Evolutionary conservation across 306 rosid genomes (phyloP), one percentile per base, ranked within the genome.

Genomic region (Psophocarpus tetragonolobus): DNA sequence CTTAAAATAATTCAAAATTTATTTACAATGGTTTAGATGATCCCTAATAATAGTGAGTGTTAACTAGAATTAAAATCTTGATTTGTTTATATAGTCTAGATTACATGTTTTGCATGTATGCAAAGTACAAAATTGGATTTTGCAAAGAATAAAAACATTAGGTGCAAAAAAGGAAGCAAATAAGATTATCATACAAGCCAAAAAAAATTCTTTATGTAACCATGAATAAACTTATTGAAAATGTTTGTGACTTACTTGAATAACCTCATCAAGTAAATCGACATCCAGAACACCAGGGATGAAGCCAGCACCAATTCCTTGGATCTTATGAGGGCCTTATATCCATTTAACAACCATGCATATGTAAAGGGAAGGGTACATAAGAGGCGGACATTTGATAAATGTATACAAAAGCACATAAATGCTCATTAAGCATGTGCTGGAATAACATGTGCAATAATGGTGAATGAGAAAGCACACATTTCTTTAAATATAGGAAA

Each of bases 281-380:
- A 90, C 82, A 6, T 92, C 98, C 87, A 94, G 83, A 78, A 94
- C 92, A 85, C 92, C 97, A 74, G 98, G 98, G 82, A 94, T 88
- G 89, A 94, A 92, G 79, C 98, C 98, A 61, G 98, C 98, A 39
- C 97, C 98, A 80, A 94, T 87, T 83, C 98, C 98, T 89, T 94
- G 97, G 88, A 94, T 94, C 88, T 94, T 94, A 85, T 94, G 97
- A 12, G 98, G 97, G 26, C 98, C 98, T 94, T 83, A 32, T 79
- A 44, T 50, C 75, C 77, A 85, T 26, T 30, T 17, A 35, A 83
- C 21, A 80, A 75, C 8, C 15, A 62, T 33, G 53, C 73, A 70
- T 75, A 77, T 23, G 75, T 89, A 63, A 84, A 71, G 50, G 68
- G 32, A 77, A 76, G 29, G 32, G n/a, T 45, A 53, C 18, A 36